These are phyloP conservation scores for Penicillium sp. DNA, from an alignment of 2,329 filamentous ascomycete genomes.

Conservation along the genomic window DNA sequence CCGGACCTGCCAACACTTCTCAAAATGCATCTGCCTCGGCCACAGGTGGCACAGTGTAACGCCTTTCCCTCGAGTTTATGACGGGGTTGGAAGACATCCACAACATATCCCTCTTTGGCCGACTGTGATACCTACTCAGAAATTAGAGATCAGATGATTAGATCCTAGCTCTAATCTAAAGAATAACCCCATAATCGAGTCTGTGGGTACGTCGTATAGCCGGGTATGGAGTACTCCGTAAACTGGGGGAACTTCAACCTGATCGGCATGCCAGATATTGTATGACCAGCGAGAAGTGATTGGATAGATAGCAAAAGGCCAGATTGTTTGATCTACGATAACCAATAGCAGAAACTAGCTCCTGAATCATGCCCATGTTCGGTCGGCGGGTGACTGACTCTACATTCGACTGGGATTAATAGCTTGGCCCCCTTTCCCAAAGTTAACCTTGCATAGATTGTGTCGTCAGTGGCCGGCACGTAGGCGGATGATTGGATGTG, in stretches of 20 bases:
- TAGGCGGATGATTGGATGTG: slow-evolving; percentile 11
- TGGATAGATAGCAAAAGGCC: background rate
- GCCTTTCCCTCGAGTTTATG: background rate
- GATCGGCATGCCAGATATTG: background rate
- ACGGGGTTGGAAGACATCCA: background rate
- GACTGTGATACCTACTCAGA: background rate
- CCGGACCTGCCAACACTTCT: background rate
- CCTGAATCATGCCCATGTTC: background rate
- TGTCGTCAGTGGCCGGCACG: background rate
- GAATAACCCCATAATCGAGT: background rate
- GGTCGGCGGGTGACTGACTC: background rate
- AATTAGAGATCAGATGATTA: background rate
- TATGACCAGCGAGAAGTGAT: too few relatives aligned
- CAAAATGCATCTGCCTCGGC: background rate
- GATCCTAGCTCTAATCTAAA: background rate
- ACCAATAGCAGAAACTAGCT: background rate
- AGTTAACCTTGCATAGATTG: slow-evolving; percentile 22
- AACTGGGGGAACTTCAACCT: background rate
- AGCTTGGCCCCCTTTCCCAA: slow-evolving; percentile 4
- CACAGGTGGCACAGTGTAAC: slow-evolving; percentile 2
- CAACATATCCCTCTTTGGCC: background rate
- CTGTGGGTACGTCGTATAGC: background rate
- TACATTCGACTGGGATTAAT: background rate
- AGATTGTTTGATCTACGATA: background rate
- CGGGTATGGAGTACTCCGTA: background rate